A percentile compares a stretch with the other conserved stretches of the same genome.
Evolutionary conservation across 768 basidiomycete genomes (phyloP).

Genomic region (Chiua virens): DNA sequence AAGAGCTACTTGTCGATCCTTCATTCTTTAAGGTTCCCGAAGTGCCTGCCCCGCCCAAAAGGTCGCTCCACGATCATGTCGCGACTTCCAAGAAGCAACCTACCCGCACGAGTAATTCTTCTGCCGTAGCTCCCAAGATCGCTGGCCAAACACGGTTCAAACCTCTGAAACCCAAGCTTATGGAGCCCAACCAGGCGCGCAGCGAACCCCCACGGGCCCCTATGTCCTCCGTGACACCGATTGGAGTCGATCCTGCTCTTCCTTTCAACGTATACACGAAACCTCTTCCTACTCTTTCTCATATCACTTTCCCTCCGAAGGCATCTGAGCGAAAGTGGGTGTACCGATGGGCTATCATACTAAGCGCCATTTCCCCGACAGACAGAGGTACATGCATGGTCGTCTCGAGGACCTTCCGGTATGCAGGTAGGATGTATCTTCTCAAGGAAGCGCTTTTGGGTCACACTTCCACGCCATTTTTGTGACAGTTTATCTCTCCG

Average conservation of each 20-base stretch:
- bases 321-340: constrained; percentile 59
- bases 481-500: constrained; percentile 61
- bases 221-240: neutral
- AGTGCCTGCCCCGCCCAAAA: neutral
- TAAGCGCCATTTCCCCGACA: constrained; percentile 45
- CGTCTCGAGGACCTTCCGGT: constrained; percentile 62
- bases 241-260: neutral
- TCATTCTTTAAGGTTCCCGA: constrained; percentile 6
- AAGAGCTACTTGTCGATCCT: neutral
- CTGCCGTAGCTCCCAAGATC: neutral
- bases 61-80: neutral
- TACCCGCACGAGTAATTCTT: neutral
- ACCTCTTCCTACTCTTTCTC: constrained; percentile 28
- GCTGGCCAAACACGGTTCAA: constrained; percentile 16
- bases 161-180: neutral
- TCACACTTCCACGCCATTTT: neutral
- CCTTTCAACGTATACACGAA: neutral
- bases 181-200: neutral
- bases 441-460: neutral
- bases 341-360: constrained; percentile 49
- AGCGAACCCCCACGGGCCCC: neutral
- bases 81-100: neutral
- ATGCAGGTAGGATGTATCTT: constrained; percentile 47
- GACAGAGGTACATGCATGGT: constrained; percentile 48
- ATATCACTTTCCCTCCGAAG: constrained; percentile 57